Conservation (phyloP, 768 basidiomycete genomes). For the Termitomyces sp. region DNA sequence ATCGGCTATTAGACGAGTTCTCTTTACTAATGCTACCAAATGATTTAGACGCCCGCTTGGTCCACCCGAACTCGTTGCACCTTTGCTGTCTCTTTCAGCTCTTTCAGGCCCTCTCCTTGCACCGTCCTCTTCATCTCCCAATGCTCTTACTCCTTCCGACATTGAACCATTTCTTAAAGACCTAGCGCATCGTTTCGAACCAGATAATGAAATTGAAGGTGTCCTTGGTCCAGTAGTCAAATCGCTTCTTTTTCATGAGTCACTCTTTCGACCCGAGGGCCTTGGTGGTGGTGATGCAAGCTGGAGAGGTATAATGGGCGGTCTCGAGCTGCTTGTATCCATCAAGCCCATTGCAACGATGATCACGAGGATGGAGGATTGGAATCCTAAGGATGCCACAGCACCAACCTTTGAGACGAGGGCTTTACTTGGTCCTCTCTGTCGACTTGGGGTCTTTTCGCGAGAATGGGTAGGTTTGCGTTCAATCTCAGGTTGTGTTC, state of each 20-base stretch:
- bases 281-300: constrained; percentile 66
- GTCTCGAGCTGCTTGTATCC: constrained; percentile 73
- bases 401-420: constrained; percentile 56
- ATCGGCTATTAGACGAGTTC: not conserved
- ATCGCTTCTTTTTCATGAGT: constrained; percentile 57
- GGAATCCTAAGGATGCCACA: constrained; percentile 60
- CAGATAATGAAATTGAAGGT: constrained; percentile 70
- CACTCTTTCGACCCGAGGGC: constrained; percentile 61
- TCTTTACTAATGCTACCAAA: not conserved
- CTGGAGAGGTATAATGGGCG: constrained; percentile 86
- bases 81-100: constrained; percentile 72
- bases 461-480: constrained; percentile 71
- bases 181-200: constrained; percentile 73
- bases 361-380: constrained; percentile 71
- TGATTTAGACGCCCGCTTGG: constrained; percentile 61
- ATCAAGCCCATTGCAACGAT: constrained; percentile 80
- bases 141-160: constrained; percentile 59
- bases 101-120: constrained; percentile 62
- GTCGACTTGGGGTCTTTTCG: constrained; percentile 82
- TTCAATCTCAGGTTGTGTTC: not conserved
- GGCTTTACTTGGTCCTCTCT: constrained; percentile 80
- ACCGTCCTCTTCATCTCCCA: constrained; percentile 36
- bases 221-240: constrained; percentile 74
- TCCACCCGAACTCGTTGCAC: constrained; percentile 71
- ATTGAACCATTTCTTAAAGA: constrained; percentile 82